Evolutionary conservation across 768 basidiomycete species (phyloP).

Genomic region (Suillus fuscotomentosus): DNA sequence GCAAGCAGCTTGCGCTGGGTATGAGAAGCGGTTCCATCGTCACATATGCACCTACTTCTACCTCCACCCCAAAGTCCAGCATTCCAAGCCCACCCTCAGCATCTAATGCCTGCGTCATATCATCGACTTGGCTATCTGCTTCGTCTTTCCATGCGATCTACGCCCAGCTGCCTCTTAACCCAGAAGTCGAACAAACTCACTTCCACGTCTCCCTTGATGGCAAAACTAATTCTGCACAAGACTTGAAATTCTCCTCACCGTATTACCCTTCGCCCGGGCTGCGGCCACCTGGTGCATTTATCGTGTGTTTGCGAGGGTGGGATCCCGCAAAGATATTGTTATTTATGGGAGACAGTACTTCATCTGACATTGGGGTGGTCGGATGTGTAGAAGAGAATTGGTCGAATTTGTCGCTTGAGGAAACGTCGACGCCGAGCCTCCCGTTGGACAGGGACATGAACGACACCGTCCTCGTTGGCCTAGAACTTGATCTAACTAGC

Average conservation of each 20-base stretch:
- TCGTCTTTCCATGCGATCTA: slow-evolving; percentile 70
- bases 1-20: slow-evolving; percentile 80
- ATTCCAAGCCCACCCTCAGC: slow-evolving; percentile 55
- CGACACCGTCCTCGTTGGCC: slow-evolving; percentile 65
- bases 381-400: slow-evolving; percentile 39
- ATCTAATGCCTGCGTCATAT: slow-evolving; percentile 44
- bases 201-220: slow-evolving; percentile 40
- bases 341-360: slow-evolving; percentile 48
- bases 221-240: slow-evolving; percentile 37
- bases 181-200: slow-evolving; percentile 43
- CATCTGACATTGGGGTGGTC: slow-evolving; percentile 49
- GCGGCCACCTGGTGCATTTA: slow-evolving; percentile 44
- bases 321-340: slow-evolving; percentile 41
- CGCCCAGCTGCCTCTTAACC: slow-evolving; percentile 39
- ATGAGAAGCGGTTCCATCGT: slow-evolving; percentile 68
- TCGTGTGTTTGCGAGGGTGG: slow-evolving; percentile 41
- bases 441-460: slow-evolving; percentile 69
- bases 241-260: slow-evolving; percentile 38
- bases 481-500: slow-evolving; percentile 67
- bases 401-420: slow-evolving; percentile 46
- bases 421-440: slow-evolving; percentile 52
- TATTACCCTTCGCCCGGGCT: slow-evolving; percentile 45
- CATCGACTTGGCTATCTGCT: slow-evolving; percentile 66
- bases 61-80: slow-evolving; percentile 52
- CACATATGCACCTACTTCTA: slow-evolving; percentile 59